phyloP scores from a whole-genome alignment of 1,284 basidiomycete genomes.

The Peniophora sp. region DNA sequence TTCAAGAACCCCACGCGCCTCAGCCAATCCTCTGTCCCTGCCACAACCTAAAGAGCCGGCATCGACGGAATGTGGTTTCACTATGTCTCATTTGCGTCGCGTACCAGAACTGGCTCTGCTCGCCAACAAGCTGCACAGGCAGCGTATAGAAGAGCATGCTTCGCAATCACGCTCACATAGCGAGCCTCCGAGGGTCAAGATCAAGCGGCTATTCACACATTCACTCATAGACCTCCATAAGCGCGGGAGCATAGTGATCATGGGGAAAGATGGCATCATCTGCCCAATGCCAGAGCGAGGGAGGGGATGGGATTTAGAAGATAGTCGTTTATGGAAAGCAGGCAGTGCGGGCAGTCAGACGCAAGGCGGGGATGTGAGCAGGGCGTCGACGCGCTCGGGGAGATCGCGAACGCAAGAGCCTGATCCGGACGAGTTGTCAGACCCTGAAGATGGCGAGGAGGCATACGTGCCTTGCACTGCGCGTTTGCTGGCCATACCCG shows the following conservation, averaged over 20 bases:
- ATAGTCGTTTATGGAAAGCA: slow-evolving; percentile 8
- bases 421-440: slow-evolving; percentile 44
- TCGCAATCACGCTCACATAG: slow-evolving; percentile 1
- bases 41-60: background rate
- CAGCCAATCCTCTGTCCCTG: background rate
- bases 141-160: slow-evolving; percentile 22
- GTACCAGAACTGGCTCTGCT: slow-evolving; percentile 61
- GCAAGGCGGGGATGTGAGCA: too few relatives aligned
- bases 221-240: slow-evolving; percentile 53
- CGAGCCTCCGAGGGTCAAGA: slow-evolving; percentile 24
- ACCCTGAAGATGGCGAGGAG: slow-evolving; percentile 50
- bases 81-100: slow-evolving; percentile 63
- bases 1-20: background rate
- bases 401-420: slow-evolving; percentile 43
- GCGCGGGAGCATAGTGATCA: slow-evolving; percentile 61
- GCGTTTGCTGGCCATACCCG: slow-evolving; percentile 34
- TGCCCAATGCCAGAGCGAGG: slow-evolving; percentile 14
- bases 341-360: slow-evolving; percentile 8
- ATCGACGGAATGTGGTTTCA: slow-evolving; percentile 37
- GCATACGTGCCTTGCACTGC: slow-evolving; percentile 56
- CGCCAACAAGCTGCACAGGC: slow-evolving; percentile 35
- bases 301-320: background rate
- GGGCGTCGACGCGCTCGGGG: too few relatives aligned
- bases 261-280: slow-evolving; percentile 42
- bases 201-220: slow-evolving; percentile 56